Conservation (phyloP, 805 yeast genomes). For the Scheffersomyces lignosus region DNA sequence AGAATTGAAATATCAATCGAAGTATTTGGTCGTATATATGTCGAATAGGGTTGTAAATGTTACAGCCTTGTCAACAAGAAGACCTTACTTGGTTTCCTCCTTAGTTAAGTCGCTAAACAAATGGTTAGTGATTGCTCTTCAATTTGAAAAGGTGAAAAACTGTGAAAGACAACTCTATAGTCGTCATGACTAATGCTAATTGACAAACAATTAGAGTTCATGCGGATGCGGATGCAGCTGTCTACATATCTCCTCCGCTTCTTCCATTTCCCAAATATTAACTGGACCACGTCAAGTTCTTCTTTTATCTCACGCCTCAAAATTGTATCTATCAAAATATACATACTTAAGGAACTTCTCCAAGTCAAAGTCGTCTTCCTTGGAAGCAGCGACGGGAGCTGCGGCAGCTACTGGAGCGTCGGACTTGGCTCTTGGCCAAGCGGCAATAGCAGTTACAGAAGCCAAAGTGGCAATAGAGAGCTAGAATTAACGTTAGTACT, state of each 20-base stretch:
- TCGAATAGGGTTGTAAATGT: no score
- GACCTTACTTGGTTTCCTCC: conserved; percentile 42
- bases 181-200: not conserved
- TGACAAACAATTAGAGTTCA: no score
- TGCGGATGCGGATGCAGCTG: no score
- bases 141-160: not conserved
- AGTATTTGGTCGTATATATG: no score
- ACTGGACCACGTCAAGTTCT: no score
- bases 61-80: no score
- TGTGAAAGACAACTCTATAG: not conserved
- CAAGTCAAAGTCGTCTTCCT: conserved; percentile 44
- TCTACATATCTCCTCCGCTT: no score
- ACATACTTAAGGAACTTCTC: conserved; percentile 46
- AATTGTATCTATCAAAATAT: no score
- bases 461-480: conserved; percentile 43
- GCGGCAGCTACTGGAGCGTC: conserved; percentile 22
- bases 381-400: conserved; percentile 20
- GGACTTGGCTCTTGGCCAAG: conserved; percentile 36
- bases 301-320: no score
- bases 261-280: no score
- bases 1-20: no score
- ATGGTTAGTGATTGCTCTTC: conserved; percentile 8
- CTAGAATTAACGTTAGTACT: conserved; percentile 23
- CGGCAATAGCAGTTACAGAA: conserved; percentile 36
- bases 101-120: conserved; percentile 41